Evolutionary conservation across 2,329 filamentous ascomycete genomes (phyloP).

Genomic region (Sporothrix protearum): DNA sequence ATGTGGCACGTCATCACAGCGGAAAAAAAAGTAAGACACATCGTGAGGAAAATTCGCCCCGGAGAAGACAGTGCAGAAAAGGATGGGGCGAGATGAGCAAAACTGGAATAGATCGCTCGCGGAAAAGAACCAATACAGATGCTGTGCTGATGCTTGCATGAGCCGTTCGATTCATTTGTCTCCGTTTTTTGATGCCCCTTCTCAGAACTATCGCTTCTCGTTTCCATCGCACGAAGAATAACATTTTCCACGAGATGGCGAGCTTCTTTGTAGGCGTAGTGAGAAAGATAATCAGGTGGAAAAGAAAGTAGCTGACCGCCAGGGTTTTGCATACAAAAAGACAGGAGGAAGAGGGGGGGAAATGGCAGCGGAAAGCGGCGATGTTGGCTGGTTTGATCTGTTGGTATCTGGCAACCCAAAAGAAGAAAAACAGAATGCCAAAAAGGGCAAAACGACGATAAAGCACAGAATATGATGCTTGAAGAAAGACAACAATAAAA

Average conservation of each 20-base stretch:
- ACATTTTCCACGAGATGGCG: neutral
- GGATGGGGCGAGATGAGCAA: neutral
- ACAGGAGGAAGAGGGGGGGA: neutral
- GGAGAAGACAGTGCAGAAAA: neutral
- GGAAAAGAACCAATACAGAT: neutral
- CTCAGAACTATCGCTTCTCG: neutral
- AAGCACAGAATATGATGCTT: neutral
- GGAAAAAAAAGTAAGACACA: neutral
- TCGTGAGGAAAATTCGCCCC: neutral
- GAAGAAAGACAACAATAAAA: neutral
- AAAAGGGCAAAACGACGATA: conserved; percentile 28
- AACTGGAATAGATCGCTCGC: neutral
- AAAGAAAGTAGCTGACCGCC: neutral
- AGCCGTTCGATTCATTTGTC: conserved; percentile 1
- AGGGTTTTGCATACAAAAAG: neutral
- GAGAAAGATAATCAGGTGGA: neutral
- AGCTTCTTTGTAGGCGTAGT: neutral
- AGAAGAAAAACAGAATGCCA: conserved; percentile 30
- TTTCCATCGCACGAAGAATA: neutral
- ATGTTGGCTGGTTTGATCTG: neutral
- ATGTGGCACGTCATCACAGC: neutral
- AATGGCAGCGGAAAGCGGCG: neutral
- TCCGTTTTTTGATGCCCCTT: neutral
- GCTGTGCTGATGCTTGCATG: neutral
- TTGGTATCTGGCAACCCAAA: conserved; percentile 26